These are phyloP conservation scores for Acacia concinna DNA, from an alignment of 331 rosid species.

Conservation along the genomic window DNA sequence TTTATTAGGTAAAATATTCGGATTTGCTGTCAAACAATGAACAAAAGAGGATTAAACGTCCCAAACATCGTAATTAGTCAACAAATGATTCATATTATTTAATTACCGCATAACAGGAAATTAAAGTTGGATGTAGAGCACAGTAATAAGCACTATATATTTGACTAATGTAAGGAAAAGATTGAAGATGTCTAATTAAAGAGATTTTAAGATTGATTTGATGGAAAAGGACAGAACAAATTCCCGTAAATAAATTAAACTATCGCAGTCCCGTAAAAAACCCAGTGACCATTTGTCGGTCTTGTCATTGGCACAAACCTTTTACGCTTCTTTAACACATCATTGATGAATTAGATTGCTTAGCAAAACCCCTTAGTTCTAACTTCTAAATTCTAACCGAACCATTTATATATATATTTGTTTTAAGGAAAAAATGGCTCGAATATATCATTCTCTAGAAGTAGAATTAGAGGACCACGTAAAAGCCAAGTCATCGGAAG, in stretches of 20 bases:
- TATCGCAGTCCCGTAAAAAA: conserved; percentile 26
- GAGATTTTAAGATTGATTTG: conserved; percentile 42
- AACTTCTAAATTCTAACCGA: background rate
- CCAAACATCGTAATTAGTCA: conserved; percentile 25
- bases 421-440: too few species aligned
- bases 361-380: background rate
- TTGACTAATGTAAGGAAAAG: conserved; percentile 31
- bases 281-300: background rate
- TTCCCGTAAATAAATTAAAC: conserved; percentile 33
- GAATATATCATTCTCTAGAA: too few species aligned
- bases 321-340: background rate
- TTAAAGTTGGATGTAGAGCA: conserved; percentile 19
- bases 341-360: background rate
- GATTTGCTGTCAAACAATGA: conserved; percentile 35
- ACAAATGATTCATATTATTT: conserved; percentile 15
- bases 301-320: background rate
- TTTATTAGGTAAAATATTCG: conserved; percentile 48
- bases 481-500: background rate
- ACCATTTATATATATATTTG: background rate
- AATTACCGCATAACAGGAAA: background rate
- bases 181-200: conserved; percentile 30
- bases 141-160: conserved; percentile 43
- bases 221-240: conserved; percentile 26
- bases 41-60: conserved; percentile 29
- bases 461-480: too few species aligned